Base-by-base conservation (phyloP, 495 filamentous ascomycete species). In the Acidomyces sp. region DNA sequence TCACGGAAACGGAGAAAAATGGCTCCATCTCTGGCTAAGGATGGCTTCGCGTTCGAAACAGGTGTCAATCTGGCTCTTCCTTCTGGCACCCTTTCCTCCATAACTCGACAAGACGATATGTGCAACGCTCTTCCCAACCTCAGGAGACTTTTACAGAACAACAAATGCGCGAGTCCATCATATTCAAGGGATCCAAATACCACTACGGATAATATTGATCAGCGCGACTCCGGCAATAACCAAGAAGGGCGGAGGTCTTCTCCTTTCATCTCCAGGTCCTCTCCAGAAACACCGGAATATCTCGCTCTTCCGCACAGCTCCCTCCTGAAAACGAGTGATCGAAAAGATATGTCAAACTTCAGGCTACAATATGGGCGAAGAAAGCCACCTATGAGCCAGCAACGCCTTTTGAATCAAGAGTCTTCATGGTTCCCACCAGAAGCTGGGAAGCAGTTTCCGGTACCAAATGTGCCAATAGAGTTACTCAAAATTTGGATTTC, bases 361-460 rank as follows among this genome's bases (percentile, higher is more conserved):
- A 17, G 54, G 48, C 16, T 54, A 54, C 33, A 66, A 77, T 47
- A 56, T 74, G 19, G 26, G 4, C 48, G 36, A 0, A 29, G 37
- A 12, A 61, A 45, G 23, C 72, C 85, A 32, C 70, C 73, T 4
- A 66, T 58, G 24, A 68, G 74, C 12, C 85, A 93, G 52, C 57
- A 60, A 34, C 50, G 62, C 15, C 54, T 86, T 13, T 55, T 92
- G 3, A 64, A 72, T 12, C 53, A 59, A 2, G 43, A 55, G 12
- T 62, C 71, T n/a, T 64, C 50, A 0, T 53, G 50, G 50, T 37
- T 38, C 15, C 50, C 50, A 3, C n/a, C 50, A 18, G 12, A 39
- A 17, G 33, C 46, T 1, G 46, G 50, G 9, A 15, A 37, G 1
- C 26, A 51, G 53, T 42, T 48, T 24, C 44, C 41, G 7, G 7